Base-by-base conservation (phyloP, 176 grass and related monocot species). In the Eleusine indica region DNA sequence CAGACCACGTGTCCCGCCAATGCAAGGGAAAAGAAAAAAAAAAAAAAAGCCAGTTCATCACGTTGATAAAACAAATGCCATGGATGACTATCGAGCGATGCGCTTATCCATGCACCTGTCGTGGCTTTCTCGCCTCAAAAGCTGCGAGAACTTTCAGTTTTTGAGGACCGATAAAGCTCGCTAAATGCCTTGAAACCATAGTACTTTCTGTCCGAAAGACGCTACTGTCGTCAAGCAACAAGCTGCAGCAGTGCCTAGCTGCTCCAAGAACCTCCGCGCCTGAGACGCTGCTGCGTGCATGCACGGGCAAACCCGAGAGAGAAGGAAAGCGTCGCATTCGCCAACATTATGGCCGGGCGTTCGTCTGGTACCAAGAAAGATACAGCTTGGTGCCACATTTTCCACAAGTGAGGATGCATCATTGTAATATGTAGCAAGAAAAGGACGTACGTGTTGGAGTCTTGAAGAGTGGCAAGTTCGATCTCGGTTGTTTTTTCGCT, bases 61-160 rank as follows among this genome's bases (percentile, higher is more conserved):
- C 21, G 16, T 51, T 47, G 80, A 73, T 44, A 65, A 65, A 9
- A 3, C 1, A 35, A 82, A 44, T 10, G 37, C 12, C 47, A 30
- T 25, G 69, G 80, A 57, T 40, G 66, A 57, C 48, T 18, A 80
- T 28, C 75, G 76, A 37, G 30, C 3, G 64, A 41, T 21, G 66
- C 67, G 78, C 35, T 28, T 80, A 68, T 69, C 78, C 65, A 81
- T 29, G 79, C 66, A 2, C n/a, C 68, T 73, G 80, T 63, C 68
- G 67, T 46, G 17, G 8, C 79, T 82, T 82, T 82, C n/a, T 82
- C n/a, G 82, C 86, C 75, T 88, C 75, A 71, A 88, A 88, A 73
- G 86, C 80, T 79, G 86, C 66, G 74, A 73, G 44, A 62, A 48
- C 60, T 37, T 73, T 60, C 68, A 60, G 38, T 73, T 82, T 82